Evolutionary conservation across 768 basidiomycete genomes (phyloP).

Genomic region (Naganishia kalamii): DNA sequence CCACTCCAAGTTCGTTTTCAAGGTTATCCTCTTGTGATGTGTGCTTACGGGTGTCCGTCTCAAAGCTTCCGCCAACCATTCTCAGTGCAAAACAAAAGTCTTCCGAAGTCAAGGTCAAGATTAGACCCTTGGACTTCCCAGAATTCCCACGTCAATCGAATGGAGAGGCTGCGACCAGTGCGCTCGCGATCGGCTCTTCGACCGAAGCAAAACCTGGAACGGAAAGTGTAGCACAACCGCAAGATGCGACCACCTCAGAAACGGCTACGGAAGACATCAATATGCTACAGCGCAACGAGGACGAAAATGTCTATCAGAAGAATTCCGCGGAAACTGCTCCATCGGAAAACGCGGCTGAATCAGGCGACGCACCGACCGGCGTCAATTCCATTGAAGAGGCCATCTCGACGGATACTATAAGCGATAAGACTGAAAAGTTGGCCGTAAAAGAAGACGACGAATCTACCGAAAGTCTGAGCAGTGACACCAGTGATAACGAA

Average conservation of each 20-base stretch:
- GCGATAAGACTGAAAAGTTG: too few relatives aligned
- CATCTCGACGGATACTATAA: too few relatives aligned
- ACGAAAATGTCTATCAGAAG: too few relatives aligned
- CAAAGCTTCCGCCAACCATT: slow-evolving; percentile 80
- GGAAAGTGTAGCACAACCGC: too few relatives aligned
- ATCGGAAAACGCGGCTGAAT: too few relatives aligned
- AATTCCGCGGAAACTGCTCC: too few relatives aligned
- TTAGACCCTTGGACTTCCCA: slow-evolving; percentile 15
- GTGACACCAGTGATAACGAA: not conserved
- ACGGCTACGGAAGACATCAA: too few relatives aligned
- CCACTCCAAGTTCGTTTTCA: slow-evolving; percentile 59
- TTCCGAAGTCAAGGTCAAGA: slow-evolving; percentile 29
- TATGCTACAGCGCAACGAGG: too few relatives aligned
- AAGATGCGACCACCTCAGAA: too few relatives aligned
- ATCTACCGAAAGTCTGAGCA: too few relatives aligned
- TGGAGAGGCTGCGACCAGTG: not conserved
- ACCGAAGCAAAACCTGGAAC: not conserved
- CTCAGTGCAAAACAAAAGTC: slow-evolving; percentile 57
- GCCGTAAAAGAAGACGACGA: not conserved
- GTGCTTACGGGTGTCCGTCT: not conserved
- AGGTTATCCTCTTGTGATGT: not conserved
- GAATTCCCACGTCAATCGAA: not conserved
- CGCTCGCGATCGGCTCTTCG: not conserved
- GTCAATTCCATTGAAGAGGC: too few relatives aligned
- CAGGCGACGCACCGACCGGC: too few relatives aligned